Percentiles rank a stretch among this genome's conserved stretches.
Conservation (phyloP, 495 filamentous ascomycete genomes). For the Annulohypoxylon nitens region DNA sequence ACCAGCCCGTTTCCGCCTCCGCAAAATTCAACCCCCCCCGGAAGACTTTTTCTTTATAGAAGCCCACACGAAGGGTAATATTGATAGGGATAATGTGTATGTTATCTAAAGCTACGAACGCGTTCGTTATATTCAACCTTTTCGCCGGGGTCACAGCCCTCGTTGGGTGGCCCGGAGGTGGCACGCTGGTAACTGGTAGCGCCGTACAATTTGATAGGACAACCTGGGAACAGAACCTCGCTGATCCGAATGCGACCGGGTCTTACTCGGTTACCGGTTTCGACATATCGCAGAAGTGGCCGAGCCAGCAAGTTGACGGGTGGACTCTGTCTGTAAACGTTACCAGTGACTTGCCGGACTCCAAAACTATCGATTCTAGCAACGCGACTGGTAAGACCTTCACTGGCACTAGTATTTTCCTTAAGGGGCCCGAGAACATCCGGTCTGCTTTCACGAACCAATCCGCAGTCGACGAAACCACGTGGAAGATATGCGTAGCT, state of each 20-base stretch:
- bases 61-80: not conserved
- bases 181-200: slow-evolving; percentile 39
- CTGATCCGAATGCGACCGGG: slow-evolving; percentile 43
- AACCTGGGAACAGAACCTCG: slow-evolving; percentile 44
- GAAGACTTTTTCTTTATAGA: not conserved
- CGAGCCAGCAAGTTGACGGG: slow-evolving; percentile 40
- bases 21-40: not conserved
- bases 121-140: slow-evolving; percentile 10
- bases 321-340: slow-evolving; percentile 45
- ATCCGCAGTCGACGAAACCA: slow-evolving; percentile 43
- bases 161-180: slow-evolving; percentile 42
- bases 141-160: slow-evolving; percentile 23
- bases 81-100: slow-evolving; percentile 15
- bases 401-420: slow-evolving; percentile 48
- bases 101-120: not conserved
- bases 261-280: slow-evolving; percentile 32
- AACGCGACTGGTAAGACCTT: slow-evolving; percentile 42
- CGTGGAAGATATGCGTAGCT: slow-evolving; percentile 49
- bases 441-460: slow-evolving; percentile 36
- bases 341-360: slow-evolving; percentile 45
- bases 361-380: slow-evolving; percentile 33
- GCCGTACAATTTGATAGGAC: slow-evolving; percentile 41
- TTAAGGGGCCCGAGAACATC: slow-evolving; percentile 36
- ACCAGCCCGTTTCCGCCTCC: not conserved
- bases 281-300: slow-evolving; percentile 41